phyloP scores from a whole-genome alignment of 768 basidiomycete genomes.

The Cyathus striatus region DNA sequence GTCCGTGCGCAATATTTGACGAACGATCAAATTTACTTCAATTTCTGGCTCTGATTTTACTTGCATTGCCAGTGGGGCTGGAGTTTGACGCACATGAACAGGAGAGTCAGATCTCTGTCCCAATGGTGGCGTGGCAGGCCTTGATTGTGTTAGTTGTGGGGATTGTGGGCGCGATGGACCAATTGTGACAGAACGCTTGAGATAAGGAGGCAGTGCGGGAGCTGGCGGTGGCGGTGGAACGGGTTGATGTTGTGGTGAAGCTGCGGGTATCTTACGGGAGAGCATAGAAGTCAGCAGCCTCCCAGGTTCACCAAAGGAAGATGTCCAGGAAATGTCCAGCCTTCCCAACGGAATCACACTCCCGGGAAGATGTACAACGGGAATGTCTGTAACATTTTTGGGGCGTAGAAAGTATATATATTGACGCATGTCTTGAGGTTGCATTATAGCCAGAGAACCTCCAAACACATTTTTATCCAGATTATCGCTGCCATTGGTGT shows the following conservation, averaged over 20 bases:
- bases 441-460: constrained; percentile 64
- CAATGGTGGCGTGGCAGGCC: constrained; percentile 54
- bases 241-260: too few relatives aligned
- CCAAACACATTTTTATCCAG: constrained; percentile 42
- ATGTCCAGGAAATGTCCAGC: constrained; percentile 86
- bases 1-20: constrained; percentile 36
- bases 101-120: constrained; percentile 34
- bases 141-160: constrained; percentile 27
- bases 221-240: constrained; percentile 42
- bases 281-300: constrained; percentile 85
- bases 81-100: too few relatives aligned
- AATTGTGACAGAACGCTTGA: constrained; percentile 51
- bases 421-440: constrained; percentile 82
- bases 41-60: constrained; percentile 35
- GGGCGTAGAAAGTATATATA: constrained; percentile 82
- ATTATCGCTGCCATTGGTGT: constrained; percentile 23
- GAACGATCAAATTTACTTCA: constrained; percentile 54
- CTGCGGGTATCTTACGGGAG: constrained; percentile 72
- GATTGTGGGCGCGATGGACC: constrained; percentile 53
- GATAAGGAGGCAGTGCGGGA: constrained; percentile 72
- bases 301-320: constrained; percentile 81
- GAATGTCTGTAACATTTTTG: constrained; percentile 32
- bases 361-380: constrained; percentile 57
- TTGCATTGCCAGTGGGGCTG: too few relatives aligned
- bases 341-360: constrained; percentile 76